phyloP scores from a whole-genome alignment of 2,329 filamentous ascomycete genomes.

The Talaromyces marneffei region DNA sequence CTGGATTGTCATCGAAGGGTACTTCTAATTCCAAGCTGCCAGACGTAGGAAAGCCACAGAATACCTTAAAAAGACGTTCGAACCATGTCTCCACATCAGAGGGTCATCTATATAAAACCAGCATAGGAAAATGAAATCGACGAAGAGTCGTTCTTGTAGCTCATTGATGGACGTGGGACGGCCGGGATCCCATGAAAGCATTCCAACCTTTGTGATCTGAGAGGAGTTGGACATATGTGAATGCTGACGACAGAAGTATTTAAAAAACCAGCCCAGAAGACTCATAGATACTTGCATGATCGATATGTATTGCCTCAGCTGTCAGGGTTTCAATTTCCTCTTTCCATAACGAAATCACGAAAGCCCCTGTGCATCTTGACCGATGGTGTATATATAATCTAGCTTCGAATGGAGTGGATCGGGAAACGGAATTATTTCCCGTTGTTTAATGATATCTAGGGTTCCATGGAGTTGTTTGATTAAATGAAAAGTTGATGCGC shows the following conservation, averaged over 20 bases:
- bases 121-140: constrained; percentile 22
- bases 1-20: constrained; percentile 13
- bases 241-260: too few relatives aligned
- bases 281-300: constrained; percentile 5
- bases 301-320: background rate
- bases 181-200: constrained; percentile 11
- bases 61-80: constrained; percentile 17
- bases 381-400: constrained; percentile 24
- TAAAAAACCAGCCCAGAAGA: constrained; percentile 1
- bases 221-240: too few relatives aligned
- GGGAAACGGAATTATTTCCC: constrained; percentile 20
- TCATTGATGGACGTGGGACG: constrained; percentile 23
- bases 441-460: constrained; percentile 13
- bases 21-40: constrained; percentile 22
- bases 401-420: constrained; percentile 20
- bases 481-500: constrained; percentile 9
- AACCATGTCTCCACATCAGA: constrained; percentile 19
- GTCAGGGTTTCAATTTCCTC: background rate
- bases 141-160: constrained; percentile 23
- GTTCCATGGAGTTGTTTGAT: background rate
- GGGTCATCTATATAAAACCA: constrained; percentile 23
- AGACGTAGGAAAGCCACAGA: constrained; percentile 20
- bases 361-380: constrained; percentile 19
- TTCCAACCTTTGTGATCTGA: constrained; percentile 1
- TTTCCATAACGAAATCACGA: constrained; percentile 17